A percentile compares a stretch with the other conserved stretches of the same genome.
These are phyloP conservation scores for Penicillium psychrofluorescens DNA, from an alignment of 495 filamentous ascomycete genomes.

Conservation along the genomic window DNA sequence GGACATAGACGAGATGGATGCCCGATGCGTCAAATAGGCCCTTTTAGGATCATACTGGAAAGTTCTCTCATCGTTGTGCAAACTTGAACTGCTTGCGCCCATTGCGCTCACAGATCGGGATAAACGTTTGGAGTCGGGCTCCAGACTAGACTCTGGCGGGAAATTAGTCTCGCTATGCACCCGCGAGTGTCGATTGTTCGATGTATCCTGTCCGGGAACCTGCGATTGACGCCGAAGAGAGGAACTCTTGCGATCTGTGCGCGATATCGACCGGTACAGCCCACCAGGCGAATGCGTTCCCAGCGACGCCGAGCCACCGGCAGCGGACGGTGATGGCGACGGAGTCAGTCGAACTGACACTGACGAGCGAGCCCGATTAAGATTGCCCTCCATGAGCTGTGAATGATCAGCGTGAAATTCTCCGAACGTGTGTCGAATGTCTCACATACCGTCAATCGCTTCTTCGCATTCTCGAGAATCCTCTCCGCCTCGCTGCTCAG, in stretches of 20 bases:
- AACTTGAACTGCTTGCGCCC: slow-evolving; percentile 31
- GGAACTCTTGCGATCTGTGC: slow-evolving; percentile 29
- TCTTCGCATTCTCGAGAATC: slow-evolving; percentile 87
- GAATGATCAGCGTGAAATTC: not conserved
- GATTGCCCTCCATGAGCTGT: slow-evolving; percentile 87
- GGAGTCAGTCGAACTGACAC: slow-evolving; percentile 59
- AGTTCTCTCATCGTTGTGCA: slow-evolving; percentile 30
- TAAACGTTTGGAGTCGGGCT: slow-evolving; percentile 17
- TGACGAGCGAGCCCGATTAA: slow-evolving; percentile 70
- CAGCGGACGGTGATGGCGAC: slow-evolving; percentile 41
- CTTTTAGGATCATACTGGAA: slow-evolving; percentile 34
- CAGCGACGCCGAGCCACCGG: slow-evolving; percentile 13
- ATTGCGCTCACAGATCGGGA: slow-evolving; percentile 38
- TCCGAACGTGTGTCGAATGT: not conserved
- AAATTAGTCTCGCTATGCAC: slow-evolving; percentile 53
- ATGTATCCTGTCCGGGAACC: slow-evolving; percentile 25
- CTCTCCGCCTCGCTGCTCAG: slow-evolving; percentile 77
- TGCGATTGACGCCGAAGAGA: slow-evolving; percentile 32
- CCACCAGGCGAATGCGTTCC: slow-evolving; percentile 22
- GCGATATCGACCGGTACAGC: slow-evolving; percentile 37
- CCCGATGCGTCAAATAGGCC: slow-evolving; percentile 32
- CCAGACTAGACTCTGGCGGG: slow-evolving; percentile 28
- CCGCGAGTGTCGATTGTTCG: slow-evolving; percentile 43
- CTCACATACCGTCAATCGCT: slow-evolving; percentile 67
- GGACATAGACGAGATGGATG: slow-evolving; percentile 25